phyloP scores from a whole-genome alignment of 2,329 filamentous ascomycete species.

The Teratosphaeriaceae sp. region DNA sequence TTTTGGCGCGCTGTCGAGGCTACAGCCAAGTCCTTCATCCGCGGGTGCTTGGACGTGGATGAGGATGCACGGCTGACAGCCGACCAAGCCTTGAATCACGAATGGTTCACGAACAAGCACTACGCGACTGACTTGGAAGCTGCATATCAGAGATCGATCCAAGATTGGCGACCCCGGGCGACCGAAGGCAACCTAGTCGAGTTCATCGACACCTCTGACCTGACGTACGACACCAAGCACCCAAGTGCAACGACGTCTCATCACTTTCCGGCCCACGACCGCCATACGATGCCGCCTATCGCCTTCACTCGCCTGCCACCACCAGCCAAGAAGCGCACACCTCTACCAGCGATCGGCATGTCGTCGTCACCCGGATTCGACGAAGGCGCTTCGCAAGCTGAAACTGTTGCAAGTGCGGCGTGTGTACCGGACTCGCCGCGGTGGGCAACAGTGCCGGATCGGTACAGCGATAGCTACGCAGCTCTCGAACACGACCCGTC shows the following conservation, averaged over 20 bases:
- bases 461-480: no score
- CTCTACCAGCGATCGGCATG: no score
- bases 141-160: constrained; percentile 44
- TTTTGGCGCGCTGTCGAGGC: constrained; percentile 35
- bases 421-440: neutral
- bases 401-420: neutral
- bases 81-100: constrained; percentile 46
- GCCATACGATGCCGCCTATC: no score
- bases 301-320: no score
- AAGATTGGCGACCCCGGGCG: constrained; percentile 42
- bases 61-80: constrained; percentile 46
- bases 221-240: neutral
- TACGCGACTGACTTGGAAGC: constrained; percentile 43
- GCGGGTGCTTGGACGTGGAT: constrained; percentile 43
- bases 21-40: constrained; percentile 48
- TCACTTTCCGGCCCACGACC: neutral
- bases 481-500: no score
- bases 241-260: neutral
- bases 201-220: constrained; percentile 12
- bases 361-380: no score
- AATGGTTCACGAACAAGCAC: constrained; percentile 50
- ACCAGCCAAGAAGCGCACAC: no score
- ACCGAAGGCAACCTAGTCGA: constrained; percentile 8
- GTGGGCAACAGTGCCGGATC: no score
- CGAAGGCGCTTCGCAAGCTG: neutral